Base-by-base conservation (phyloP, 495 filamentous ascomycete species). In the Aspergillus ellipticus region DNA sequence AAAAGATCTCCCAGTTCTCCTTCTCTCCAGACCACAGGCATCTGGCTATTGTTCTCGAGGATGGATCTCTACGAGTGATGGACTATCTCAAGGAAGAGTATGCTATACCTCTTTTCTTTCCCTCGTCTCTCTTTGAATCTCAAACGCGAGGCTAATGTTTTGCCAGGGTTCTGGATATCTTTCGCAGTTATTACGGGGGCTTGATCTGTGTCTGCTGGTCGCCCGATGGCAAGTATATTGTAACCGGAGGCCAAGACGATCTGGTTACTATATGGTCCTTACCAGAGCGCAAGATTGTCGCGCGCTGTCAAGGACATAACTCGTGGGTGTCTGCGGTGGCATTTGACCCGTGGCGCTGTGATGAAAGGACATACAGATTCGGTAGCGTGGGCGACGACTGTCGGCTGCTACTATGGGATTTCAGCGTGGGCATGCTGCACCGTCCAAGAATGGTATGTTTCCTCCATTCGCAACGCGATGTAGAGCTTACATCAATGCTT, bases 311-410 rank as follows among this genome's bases (percentile, higher is more conserved):
- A 62, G 89, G 94, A 7, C 94, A 98, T 71, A 87, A 93, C 56
- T 95, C 89, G 33, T 98, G 92, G 93, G 92, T 98, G 0, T 92
- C 90, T 2, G 83, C 87, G 21, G 90, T 97, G 13, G 88, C 89
- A 3, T 98, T 97, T 63, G 94, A 98, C 67, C 89, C 90, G 0
- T 97, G 94, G 94, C 82, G 92, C 49, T 97, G 94, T 68, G 94
- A 97, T 65, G 90, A 93, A 59, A 81, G 86, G 57, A 97, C 90
- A 57, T 98, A 98, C 64, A 82, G 94, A 3, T 95, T 98, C 60
- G 94, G 95, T 24, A 95, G 89, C 60, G 95, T 97, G 15, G 95
- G 95, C 5, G 92, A 96, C 67, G 94, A 98, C 66, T 89, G 94
- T 62, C 74, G 90, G 51, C 70, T 98, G 29, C 80, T 96, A 48